Conservation (phyloP, 306 rosid genomes). For the Elaeagnus macrophylla region DNA sequence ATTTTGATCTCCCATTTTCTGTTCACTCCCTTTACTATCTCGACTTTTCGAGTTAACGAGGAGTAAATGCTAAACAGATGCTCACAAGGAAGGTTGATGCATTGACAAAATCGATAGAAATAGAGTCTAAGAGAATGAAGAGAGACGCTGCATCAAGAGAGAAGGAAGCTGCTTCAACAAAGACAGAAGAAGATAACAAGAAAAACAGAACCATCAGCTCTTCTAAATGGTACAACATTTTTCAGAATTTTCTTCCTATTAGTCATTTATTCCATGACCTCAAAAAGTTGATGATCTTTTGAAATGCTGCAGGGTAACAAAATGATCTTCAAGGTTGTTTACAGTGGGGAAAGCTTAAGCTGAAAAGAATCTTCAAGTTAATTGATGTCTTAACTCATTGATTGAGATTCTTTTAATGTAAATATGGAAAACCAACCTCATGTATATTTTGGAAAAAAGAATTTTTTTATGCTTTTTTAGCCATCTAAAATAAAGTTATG, state of each 20-base stretch:
- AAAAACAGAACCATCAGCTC: conserved; percentile 41
- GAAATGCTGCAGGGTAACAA: conserved; percentile 45
- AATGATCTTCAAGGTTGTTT: conserved; percentile 25
- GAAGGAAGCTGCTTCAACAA: conserved; percentile 55
- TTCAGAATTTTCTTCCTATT: too few species aligned
- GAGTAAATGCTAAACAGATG: conserved; percentile 28
- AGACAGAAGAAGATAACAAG: conserved; percentile 40
- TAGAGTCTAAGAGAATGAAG: conserved; percentile 77
- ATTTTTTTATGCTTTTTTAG: neutral
- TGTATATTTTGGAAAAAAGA: neutral
- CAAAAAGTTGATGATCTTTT: too few species aligned
- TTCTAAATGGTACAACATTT: conserved; percentile 40
- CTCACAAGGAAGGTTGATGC: conserved; percentile 78
- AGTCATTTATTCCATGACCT: too few species aligned
- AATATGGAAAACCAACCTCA: conserved; percentile 18
- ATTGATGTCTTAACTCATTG: conserved; percentile 10
- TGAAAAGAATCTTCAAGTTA: conserved; percentile 14
- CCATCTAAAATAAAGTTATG: conserved; percentile 34
- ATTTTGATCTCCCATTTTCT: too few species aligned
- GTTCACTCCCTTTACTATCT: neutral
- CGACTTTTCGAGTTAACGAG: conserved; percentile 11
- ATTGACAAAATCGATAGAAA: conserved; percentile 69
- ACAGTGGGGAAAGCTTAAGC: conserved; percentile 26
- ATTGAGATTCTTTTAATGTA: conserved; percentile 31
- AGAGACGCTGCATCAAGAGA: conserved; percentile 84